Conservation (phyloP, 257 asterid species). For the Solanum dulcamara region DNA sequence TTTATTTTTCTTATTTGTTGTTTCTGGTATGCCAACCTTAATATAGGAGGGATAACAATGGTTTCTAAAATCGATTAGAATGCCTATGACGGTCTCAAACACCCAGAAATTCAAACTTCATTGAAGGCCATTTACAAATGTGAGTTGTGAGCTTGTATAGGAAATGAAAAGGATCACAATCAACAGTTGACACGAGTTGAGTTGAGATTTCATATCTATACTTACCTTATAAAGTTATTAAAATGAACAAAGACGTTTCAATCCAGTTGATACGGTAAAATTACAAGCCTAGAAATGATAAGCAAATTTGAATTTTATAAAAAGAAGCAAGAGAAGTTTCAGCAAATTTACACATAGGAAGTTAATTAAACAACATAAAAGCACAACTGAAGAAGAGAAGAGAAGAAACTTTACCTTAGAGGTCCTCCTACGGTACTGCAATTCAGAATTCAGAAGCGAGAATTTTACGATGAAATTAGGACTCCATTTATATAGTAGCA, state of each 20-base stretch:
- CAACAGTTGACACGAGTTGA: not conserved
- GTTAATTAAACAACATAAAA: not conserved
- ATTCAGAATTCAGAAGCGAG: not conserved
- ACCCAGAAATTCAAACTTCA: not conserved
- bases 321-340: not conserved
- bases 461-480: not conserved
- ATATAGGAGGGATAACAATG: too few species aligned
- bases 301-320: not conserved
- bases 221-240: not conserved
- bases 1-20: too few species aligned
- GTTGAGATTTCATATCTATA: not conserved
- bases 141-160: not conserved
- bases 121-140: not conserved
- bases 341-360: not conserved
- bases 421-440: not conserved
- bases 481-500: not conserved
- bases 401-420: not conserved
- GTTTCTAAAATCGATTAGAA: not conserved
- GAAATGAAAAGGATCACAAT: not conserved
- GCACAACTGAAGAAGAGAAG: not conserved
- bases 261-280: not conserved
- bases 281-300: not conserved
- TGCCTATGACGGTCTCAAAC: not conserved
- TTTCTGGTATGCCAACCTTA: too few species aligned
- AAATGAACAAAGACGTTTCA: not conserved